These are phyloP conservation scores for Dioscorea dumetorum DNA, from an alignment of 106 monocot species.

Conservation along the genomic window DNA sequence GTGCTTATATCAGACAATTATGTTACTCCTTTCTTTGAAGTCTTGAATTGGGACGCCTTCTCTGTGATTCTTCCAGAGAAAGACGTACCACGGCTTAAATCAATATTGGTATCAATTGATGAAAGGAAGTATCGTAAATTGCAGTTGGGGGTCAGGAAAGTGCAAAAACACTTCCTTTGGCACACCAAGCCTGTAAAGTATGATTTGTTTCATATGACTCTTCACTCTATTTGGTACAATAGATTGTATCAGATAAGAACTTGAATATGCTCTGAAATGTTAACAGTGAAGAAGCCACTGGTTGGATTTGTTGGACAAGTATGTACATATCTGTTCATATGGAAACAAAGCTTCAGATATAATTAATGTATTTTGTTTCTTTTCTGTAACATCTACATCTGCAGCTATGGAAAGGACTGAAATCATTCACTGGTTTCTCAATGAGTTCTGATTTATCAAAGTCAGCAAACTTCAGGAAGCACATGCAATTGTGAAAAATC, in stretches of 20 bases:
- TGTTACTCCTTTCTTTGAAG: conserved; percentile 73
- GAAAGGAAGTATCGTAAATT: conserved; percentile 41
- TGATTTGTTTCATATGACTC: conserved; percentile 91
- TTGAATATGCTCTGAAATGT: too few species aligned
- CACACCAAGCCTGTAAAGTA: conserved; percentile 68
- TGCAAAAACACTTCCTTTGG: conserved; percentile 93
- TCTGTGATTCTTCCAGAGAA: conserved; percentile 74
- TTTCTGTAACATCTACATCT: too few species aligned
- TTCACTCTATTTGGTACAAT: conserved; percentile 91
- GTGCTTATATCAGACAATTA: conserved; percentile 46
- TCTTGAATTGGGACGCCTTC: conserved; percentile 80
- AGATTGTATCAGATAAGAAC: conserved; percentile 53
- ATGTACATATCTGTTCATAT: too few species aligned
- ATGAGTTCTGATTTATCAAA: too few species aligned
- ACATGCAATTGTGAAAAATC: too few species aligned
- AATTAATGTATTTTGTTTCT: too few species aligned
- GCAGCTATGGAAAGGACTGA: too few species aligned
- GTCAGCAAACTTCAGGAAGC: too few species aligned
- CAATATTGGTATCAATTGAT: conserved; percentile 51
- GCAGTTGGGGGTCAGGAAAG: conserved; percentile 47
- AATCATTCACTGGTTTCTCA: too few species aligned
- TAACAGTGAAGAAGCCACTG: too few species aligned
- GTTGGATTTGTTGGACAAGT: too few species aligned
- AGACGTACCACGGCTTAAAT: conserved; percentile 75
- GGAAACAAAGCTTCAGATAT: too few species aligned